A percentile compares a stretch with the other conserved stretches of the same genome.
Conservation (phyloP, 2,329 filamentous ascomycete species). For the Didymella pomorum region DNA sequence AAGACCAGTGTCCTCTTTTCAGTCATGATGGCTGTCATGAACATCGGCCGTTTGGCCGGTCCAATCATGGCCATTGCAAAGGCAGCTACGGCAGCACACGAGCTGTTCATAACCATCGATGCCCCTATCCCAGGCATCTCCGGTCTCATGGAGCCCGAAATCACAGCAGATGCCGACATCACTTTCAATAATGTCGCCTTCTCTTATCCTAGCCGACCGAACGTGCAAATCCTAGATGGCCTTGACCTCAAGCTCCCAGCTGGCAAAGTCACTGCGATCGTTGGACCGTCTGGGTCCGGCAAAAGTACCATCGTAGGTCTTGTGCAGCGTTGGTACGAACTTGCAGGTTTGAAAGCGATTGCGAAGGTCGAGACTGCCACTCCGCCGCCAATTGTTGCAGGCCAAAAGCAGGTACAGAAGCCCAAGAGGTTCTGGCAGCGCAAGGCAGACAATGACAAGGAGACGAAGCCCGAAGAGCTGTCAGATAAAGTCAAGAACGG, state of each 20-base stretch:
- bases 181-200: conserved; percentile 47
- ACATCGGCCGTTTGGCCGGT: conserved; percentile 40
- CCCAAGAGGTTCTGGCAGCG: conserved; percentile 22
- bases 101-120: conserved; percentile 50
- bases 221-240: conserved; percentile 69
- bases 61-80: conserved; percentile 48
- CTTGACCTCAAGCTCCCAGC: conserved; percentile 66
- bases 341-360: conserved; percentile 46
- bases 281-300: conserved; percentile 75
- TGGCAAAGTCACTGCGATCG: conserved; percentile 75
- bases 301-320: conserved; percentile 78
- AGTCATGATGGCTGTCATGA: conserved; percentile 50
- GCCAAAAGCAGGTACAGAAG: conserved; percentile 22
- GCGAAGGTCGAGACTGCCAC: conserved; percentile 12
- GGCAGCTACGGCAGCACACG: conserved; percentile 46
- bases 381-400: neutral
- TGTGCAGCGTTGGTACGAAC: conserved; percentile 75
- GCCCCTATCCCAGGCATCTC: conserved; percentile 37
- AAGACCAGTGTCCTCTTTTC: conserved; percentile 47
- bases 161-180: conserved; percentile 47
- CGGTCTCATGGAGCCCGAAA: conserved; percentile 47
- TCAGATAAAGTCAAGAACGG: conserved; percentile 22
- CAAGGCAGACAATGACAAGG: conserved; percentile 2
- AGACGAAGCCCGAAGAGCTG: neutral
- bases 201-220: conserved; percentile 59